Evolutionary conservation across 2,329 filamentous ascomycete genomes (phyloP).

Genomic region (Calonectria montana): DNA sequence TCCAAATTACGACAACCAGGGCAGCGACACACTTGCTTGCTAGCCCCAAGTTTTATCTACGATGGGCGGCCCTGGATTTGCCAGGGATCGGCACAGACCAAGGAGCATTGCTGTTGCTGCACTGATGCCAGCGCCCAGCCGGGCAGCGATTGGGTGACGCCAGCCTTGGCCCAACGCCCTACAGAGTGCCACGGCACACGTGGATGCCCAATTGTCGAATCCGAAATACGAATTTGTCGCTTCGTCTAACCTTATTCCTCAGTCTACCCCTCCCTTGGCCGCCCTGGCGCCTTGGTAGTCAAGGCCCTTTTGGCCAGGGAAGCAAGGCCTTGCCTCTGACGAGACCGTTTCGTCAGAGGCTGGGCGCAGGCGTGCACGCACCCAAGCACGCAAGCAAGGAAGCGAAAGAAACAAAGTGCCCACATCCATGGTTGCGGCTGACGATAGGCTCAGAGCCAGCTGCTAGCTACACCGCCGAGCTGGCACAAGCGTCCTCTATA

Average conservation of each 20-base stretch:
- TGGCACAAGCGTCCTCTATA: neutral
- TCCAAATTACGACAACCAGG: too few species aligned
- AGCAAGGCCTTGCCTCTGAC: neutral
- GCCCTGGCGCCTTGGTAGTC: neutral
- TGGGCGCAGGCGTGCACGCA: neutral
- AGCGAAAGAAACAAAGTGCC: neutral
- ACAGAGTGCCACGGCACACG: slow-evolving; percentile 25
- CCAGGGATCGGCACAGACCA: neutral
- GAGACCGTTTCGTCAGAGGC: neutral
- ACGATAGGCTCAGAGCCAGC: neutral
- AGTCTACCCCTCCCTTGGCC: neutral
- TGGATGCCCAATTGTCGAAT: slow-evolving; percentile 28
- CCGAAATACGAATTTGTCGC: slow-evolving; percentile 42
- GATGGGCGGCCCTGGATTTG: neutral
- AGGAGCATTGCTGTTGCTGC: neutral
- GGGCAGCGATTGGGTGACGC: slow-evolving; percentile 18
- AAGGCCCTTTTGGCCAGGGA: neutral
- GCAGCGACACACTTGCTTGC: too few species aligned
- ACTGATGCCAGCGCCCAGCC: neutral
- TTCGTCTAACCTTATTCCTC: slow-evolving; percentile 24
- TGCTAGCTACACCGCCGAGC: neutral
- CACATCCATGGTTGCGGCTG: neutral
- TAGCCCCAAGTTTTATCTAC: neutral
- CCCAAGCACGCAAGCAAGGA: neutral
- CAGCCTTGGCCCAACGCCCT: slow-evolving; percentile 14